Conservation (phyloP, 1,284 basidiomycete species). For the Entoloma clypeatum region DNA sequence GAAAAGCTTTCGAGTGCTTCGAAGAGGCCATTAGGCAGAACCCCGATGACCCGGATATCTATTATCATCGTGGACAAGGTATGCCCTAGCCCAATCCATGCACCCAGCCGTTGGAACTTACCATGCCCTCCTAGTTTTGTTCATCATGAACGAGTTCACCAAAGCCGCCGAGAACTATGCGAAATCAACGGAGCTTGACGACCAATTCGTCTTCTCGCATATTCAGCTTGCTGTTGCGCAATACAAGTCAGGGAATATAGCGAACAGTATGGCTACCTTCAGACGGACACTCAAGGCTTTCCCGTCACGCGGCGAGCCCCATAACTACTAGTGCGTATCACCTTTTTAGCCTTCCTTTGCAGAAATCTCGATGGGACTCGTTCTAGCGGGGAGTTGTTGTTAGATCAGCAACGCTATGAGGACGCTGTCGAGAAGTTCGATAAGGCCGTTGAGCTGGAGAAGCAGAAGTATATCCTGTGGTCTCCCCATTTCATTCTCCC, state of each 20-base stretch:
- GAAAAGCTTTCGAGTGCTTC: constrained; percentile 87
- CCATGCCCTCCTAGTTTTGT: constrained; percentile 63
- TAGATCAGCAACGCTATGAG: constrained; percentile 89
- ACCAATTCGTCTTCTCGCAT: constrained; percentile 88
- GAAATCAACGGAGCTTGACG: constrained; percentile 82
- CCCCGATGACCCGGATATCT: constrained; percentile 89
- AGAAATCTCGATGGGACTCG: neutral
- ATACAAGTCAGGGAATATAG: constrained; percentile 85
- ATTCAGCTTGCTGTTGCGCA: constrained; percentile 97
- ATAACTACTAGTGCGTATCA: constrained; percentile 82
- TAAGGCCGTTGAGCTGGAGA: constrained; percentile 87
- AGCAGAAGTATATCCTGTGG: constrained; percentile 51
- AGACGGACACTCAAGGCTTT: constrained; percentile 76
- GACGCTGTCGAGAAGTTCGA: constrained; percentile 97
- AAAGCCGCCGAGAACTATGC: constrained; percentile 89
- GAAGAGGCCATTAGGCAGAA: constrained; percentile 86
- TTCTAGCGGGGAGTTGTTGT: constrained; percentile 85
- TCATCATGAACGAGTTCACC: constrained; percentile 90
- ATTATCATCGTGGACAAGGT: constrained; percentile 99
- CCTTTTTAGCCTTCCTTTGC: neutral
- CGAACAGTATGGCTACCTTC: constrained; percentile 88
- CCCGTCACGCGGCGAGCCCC: constrained; percentile 80
- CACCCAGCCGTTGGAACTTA: too few relatives aligned
- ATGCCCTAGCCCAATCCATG: too few relatives aligned
- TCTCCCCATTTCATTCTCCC: constrained; percentile 5